Conservation (phyloP, 202 grass and related monocot species). For the Schoenoplectus triqueter region DNA sequence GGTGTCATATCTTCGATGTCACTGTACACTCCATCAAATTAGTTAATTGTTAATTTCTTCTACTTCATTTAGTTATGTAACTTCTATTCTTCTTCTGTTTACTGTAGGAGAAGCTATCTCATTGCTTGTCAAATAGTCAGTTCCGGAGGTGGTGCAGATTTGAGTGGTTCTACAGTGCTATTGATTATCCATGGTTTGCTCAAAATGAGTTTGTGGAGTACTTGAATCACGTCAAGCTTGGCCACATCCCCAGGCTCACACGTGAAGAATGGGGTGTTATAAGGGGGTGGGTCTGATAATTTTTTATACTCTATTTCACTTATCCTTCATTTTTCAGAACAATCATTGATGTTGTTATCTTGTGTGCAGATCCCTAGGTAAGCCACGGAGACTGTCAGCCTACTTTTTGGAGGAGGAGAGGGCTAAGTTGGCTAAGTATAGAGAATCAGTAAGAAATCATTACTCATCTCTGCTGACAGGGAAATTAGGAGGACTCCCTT, state of each 20-base stretch:
- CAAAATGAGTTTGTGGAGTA: conserved; percentile 99
- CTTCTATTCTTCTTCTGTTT: conserved; percentile 31
- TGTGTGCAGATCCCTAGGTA: conserved; percentile 89
- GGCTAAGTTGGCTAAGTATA: conserved; percentile 81
- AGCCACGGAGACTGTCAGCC: conserved; percentile 89
- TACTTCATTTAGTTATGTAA: neutral
- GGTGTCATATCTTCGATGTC: conserved; percentile 53
- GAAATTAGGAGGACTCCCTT: conserved; percentile 81
- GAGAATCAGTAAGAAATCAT: conserved; percentile 89
- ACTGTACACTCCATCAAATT: conserved; percentile 32
- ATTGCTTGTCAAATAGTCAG: conserved; percentile 84
- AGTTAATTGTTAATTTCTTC: neutral
- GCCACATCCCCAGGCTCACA: conserved; percentile 90
- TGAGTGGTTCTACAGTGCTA: conserved; percentile 99
- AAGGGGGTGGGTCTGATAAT: conserved; percentile 58
- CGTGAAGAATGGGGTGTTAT: conserved; percentile 99
- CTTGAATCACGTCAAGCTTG: conserved; percentile 94
- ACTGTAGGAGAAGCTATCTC: conserved; percentile 74
- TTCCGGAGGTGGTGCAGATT: conserved; percentile 93
- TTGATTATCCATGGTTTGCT: conserved; percentile 98
- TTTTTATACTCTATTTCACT: conserved; percentile 23
- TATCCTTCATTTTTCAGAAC: conserved; percentile 37
- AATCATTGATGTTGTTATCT: conserved; percentile 35
- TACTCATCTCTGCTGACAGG: conserved; percentile 85
- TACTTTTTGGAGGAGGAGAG: conserved; percentile 92